Evolutionary conservation across 495 filamentous ascomycete genomes (phyloP).

Genomic region (Letharia columbiana): DNA sequence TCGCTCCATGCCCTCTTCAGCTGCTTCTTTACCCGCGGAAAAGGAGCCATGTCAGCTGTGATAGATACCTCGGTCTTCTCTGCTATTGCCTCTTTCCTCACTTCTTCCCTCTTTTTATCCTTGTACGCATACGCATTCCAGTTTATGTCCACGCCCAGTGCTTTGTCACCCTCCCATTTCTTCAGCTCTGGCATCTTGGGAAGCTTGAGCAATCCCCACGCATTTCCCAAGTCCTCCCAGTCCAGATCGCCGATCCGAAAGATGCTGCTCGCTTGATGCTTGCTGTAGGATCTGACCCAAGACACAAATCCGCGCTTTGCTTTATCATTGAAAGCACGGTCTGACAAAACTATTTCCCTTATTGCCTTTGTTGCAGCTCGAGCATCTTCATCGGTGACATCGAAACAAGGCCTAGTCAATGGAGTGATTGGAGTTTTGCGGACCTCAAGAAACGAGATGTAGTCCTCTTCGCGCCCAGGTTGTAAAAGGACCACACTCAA

Average conservation of each 20-base stretch:
- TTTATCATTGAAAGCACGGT: constrained; percentile 81
- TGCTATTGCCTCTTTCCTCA: constrained; percentile 49
- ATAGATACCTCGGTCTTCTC: constrained; percentile 32
- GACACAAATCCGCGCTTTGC: constrained; percentile 85
- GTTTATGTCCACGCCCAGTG: constrained; percentile 54
- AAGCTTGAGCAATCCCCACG: constrained; percentile 75
- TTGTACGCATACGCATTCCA: constrained; percentile 59
- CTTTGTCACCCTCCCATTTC: constrained; percentile 54
- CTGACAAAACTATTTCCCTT: constrained; percentile 51
- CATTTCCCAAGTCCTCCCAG: constrained; percentile 71
- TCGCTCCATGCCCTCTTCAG: constrained; percentile 71
- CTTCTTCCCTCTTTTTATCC: constrained; percentile 69
- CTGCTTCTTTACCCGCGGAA: constrained; percentile 37
- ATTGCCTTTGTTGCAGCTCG: constrained; percentile 44
- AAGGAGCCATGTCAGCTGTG: constrained; percentile 30
- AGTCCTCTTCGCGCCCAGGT: constrained; percentile 78
- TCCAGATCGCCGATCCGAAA: constrained; percentile 76
- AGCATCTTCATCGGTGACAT: constrained; percentile 49
- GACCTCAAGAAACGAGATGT: constrained; percentile 76
- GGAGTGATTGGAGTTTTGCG: constrained; percentile 78
- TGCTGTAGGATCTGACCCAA: constrained; percentile 83
- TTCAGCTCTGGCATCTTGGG: constrained; percentile 93
- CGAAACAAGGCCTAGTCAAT: constrained; percentile 41
- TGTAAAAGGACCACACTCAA: constrained; percentile 78
- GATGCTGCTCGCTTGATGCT: constrained; percentile 84